These are phyloP conservation scores for Aspergillus taichungensis DNA, from an alignment of 495 filamentous ascomycete genomes.

Conservation along the genomic window DNA sequence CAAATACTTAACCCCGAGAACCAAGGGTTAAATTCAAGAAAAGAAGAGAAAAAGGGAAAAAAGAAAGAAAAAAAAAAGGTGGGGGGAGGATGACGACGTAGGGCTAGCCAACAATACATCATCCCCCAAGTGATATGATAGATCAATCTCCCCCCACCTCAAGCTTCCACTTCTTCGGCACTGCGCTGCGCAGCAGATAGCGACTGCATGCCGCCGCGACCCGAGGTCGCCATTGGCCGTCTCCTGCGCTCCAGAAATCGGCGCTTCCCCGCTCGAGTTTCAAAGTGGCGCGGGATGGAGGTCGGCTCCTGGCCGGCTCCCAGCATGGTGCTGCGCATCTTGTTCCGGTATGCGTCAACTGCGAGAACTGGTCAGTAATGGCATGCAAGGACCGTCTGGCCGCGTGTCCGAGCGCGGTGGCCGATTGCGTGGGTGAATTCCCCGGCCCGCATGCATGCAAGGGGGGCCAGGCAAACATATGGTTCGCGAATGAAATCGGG, in stretches of 20 bases:
- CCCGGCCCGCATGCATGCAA: background rate
- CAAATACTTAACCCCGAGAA: background rate
- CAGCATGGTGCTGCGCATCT: conserved; percentile 75
- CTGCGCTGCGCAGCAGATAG: conserved; percentile 25
- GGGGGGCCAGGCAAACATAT: too few species aligned
- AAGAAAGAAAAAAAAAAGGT: background rate
- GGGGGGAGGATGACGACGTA: background rate
- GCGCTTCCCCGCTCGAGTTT: conserved; percentile 82
- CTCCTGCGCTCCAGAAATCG: conserved; percentile 61
- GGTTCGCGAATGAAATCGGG: too few species aligned
- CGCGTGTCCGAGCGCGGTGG: too few species aligned
- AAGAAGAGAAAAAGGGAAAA: background rate
- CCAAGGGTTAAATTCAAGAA: background rate
- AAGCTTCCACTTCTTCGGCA: conserved; percentile 37
- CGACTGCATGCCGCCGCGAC: conserved; percentile 5
- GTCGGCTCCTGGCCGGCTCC: conserved; percentile 61
- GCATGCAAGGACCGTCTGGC: too few species aligned
- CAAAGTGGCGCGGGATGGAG: conserved; percentile 71
- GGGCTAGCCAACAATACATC: background rate
- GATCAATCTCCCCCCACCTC: background rate
- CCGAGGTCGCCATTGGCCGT: conserved; percentile 9
- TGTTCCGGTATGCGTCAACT: conserved; percentile 95
- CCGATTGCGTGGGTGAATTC: background rate
- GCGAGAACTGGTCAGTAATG: too few species aligned
- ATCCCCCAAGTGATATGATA: background rate